These are phyloP conservation scores for Sambucus nigra DNA, from an alignment of 129 eudicot species.

Conservation along the genomic window DNA sequence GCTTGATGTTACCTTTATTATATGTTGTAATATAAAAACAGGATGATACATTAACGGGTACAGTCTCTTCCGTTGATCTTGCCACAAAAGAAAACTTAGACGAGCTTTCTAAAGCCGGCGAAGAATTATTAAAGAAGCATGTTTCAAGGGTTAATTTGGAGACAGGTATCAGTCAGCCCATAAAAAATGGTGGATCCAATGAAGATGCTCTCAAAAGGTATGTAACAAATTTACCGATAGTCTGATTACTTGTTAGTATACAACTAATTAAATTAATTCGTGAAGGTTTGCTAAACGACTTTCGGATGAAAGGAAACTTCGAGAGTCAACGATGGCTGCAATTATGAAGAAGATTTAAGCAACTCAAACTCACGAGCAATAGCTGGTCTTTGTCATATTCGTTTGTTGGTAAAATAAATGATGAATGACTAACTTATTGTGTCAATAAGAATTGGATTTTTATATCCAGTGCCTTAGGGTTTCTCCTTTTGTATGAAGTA, in stretches of 20 bases:
- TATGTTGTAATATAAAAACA: neutral
- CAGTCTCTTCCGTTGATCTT: slow-evolving; percentile 38
- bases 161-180: slow-evolving; percentile 28
- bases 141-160: slow-evolving; percentile 39
- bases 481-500: too few relatives aligned
- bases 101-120: slow-evolving; percentile 38
- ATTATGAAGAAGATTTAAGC: too few relatives aligned
- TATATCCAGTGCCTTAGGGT: too few relatives aligned
- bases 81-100: slow-evolving; percentile 42
- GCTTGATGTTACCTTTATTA: neutral
- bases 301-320: slow-evolving; percentile 29
- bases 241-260: neutral
- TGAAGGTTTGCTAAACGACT: slow-evolving; percentile 42
- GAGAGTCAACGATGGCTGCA: slow-evolving; percentile 12
- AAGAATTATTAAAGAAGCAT: slow-evolving; percentile 39
- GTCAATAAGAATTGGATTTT: too few relatives aligned
- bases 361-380: too few relatives aligned
- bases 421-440: too few relatives aligned
- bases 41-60: slow-evolving; percentile 51
- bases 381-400: too few relatives aligned
- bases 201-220: slow-evolving; percentile 48
- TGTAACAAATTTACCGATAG: neutral
- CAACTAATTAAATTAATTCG: neutral
- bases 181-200: slow-evolving; percentile 30
- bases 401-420: too few relatives aligned